Conservation (phyloP, 2,329 filamentous ascomycete species). For the Aureobasidium lini region DNA sequence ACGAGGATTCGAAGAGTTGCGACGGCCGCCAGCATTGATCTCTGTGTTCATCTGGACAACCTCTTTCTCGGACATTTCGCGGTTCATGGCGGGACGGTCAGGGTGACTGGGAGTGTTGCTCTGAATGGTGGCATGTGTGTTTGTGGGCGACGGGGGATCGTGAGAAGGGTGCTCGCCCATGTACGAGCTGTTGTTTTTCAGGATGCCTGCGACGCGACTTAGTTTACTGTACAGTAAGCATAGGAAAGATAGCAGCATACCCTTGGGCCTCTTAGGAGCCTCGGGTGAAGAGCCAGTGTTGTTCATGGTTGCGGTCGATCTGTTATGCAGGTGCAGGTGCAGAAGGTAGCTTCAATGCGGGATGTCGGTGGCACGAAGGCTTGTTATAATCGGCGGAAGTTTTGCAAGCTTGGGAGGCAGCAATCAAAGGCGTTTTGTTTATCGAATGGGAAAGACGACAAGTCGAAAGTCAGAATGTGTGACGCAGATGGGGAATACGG, state of each 20-base stretch:
- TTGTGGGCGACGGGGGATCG: constrained; percentile 38
- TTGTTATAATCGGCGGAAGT: not conserved
- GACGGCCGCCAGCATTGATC: constrained; percentile 81
- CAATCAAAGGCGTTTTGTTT: not conserved
- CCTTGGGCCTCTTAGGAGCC: constrained; percentile 37
- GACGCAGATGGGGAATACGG: not conserved
- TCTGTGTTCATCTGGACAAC: constrained; percentile 90
- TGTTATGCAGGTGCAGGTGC: not conserved
- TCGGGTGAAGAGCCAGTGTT: constrained; percentile 16
- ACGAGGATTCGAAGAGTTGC: constrained; percentile 67
- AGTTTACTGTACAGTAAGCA: not conserved
- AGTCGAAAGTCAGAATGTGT: not conserved
- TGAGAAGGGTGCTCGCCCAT: constrained; percentile 46
- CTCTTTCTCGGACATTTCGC: constrained; percentile 67
- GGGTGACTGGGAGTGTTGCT: constrained; percentile 25
- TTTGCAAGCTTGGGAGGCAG: not conserved
- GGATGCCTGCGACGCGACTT: constrained; percentile 59
- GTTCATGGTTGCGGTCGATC: constrained; percentile 3
- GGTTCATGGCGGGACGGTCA: constrained; percentile 36
- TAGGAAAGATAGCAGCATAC: constrained; percentile 20
- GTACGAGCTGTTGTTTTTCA: constrained; percentile 74
- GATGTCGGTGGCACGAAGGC: not conserved
- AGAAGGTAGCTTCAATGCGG: not conserved
- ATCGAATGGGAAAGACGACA: not conserved
- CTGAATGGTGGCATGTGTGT: constrained; percentile 27